Conservation (phyloP, 306 rosid species). For the Parietaria judaica region DNA sequence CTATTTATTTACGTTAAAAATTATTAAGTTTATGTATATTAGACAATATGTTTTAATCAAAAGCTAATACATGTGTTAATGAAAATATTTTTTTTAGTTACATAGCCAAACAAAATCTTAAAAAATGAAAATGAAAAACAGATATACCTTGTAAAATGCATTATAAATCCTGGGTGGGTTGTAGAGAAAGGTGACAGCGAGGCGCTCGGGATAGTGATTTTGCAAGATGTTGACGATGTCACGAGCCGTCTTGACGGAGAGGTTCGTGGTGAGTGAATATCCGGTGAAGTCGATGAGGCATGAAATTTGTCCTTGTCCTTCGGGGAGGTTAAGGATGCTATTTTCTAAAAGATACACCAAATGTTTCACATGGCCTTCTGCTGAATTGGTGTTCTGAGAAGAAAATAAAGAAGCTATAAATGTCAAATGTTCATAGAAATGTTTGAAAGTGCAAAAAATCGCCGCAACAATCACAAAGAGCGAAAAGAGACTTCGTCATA, state of each 20-base stretch:
- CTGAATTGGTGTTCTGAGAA: slow-evolving; percentile 53
- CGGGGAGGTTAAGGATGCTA: slow-evolving; percentile 66
- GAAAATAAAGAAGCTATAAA: not conserved
- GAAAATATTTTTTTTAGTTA: too few species aligned
- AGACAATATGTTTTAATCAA: not conserved
- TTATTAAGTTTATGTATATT: too few species aligned
- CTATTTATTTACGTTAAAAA: too few species aligned
- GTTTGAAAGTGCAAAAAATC: too few species aligned
- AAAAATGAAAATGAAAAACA: not conserved
- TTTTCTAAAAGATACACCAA: slow-evolving; percentile 76
- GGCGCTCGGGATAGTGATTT: slow-evolving; percentile 92
- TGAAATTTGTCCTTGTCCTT: slow-evolving; percentile 82
- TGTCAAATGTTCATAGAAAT: too few species aligned
- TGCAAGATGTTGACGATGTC: slow-evolving; percentile 70
- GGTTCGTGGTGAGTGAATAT: slow-evolving; percentile 39
- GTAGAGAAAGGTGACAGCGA: slow-evolving; percentile 54
- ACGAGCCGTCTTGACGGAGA: slow-evolving; percentile 57
- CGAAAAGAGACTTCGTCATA: too few species aligned
- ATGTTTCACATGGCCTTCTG: slow-evolving; percentile 56
- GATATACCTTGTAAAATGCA: slow-evolving; percentile 73
- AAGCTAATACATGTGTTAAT: too few species aligned
- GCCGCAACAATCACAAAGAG: too few species aligned
- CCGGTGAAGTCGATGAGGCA: slow-evolving; percentile 88
- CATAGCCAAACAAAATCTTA: too few species aligned
- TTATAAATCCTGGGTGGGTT: slow-evolving; percentile 85